Evolutionary conservation across 2,329 filamentous ascomycete species (phyloP).

Genomic region (Aureobasidium sp.): DNA sequence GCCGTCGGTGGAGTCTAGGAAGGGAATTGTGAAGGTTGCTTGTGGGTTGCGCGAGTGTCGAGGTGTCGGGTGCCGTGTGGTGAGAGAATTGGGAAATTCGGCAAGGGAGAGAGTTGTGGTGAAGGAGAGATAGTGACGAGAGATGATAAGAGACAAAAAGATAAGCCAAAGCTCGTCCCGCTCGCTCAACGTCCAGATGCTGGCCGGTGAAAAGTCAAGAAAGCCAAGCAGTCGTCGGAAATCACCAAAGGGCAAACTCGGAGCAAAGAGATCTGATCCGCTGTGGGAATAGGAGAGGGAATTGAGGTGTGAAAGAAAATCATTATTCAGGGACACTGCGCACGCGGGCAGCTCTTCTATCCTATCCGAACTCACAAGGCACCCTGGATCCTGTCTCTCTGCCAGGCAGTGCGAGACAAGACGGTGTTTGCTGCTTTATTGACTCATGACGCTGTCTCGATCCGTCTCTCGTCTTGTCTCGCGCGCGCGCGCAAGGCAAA

Average conservation of each 20-base stretch:
- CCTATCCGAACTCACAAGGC: background rate
- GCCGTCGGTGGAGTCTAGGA: background rate
- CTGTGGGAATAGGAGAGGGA: background rate
- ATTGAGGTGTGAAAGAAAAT: background rate
- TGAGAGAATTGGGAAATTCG: background rate
- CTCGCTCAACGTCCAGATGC: background rate
- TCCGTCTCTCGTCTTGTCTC: background rate
- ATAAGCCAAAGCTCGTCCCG: background rate
- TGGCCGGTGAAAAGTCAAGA: background rate
- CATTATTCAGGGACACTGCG: background rate
- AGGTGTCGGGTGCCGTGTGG: background rate
- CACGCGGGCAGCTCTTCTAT: background rate
- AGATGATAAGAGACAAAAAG: background rate
- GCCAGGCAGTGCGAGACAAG: background rate
- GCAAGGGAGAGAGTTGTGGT: background rate
- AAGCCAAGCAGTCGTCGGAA: background rate
- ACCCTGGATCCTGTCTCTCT: background rate
- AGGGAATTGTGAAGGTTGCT: conserved; percentile 4
- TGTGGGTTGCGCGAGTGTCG: background rate
- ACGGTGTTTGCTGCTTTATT: background rate
- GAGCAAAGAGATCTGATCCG: background rate
- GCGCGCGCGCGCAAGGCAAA: background rate
- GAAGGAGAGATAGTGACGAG: background rate
- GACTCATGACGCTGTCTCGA: background rate
- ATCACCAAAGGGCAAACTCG: background rate